Base-by-base conservation (phyloP, 768 basidiomycete species). In the Trametes elegans region DNA sequence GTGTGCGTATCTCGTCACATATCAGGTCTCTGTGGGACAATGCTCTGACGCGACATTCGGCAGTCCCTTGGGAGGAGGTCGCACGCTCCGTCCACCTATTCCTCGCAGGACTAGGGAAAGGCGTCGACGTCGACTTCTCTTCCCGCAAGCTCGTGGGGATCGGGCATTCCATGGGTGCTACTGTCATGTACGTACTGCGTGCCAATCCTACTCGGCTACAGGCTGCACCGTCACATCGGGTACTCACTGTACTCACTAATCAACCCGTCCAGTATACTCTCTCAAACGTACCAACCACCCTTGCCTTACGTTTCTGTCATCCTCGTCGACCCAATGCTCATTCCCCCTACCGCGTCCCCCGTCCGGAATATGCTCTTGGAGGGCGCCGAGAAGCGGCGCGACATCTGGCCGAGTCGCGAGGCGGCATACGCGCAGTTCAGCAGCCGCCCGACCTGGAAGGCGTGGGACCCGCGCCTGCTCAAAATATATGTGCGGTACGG, bases 161-260 rank as follows among this genome's bases (percentile, higher is more conserved):
- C 14, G 82, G 79, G 0, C 81, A 83, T 60, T 83, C 81, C 0
- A 79, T 82, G 78, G 79, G 81, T 7, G 78, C 76, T 1, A 66
- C 73, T 1, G 69, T 69, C 3, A 55, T 80, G 80, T 81, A 54
- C 28, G 78, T 52, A 14, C 14, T 7, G 7, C 34, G 0, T 26
- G n/a, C 32, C 3, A 16, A 16, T 7, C 7, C 14, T 69, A 2
- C 45, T 14, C 7, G n/a, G n/a, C n/a, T n/a, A 18, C 36, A 16
- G 41, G 29, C 9, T 26, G 3, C 5, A 7, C 14, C 27, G 5
- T 14, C 16, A 19, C 16, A 45, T 49, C 42, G 3, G 19, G n/a
- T n/a, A n/a, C n/a, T 40, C 19, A 14, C 32, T n/a, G 24, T 44
- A 10, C 10, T 31, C 3, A 14, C 9, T n/a, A 13, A 10, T 23